These are phyloP conservation scores for Ogataea methanolica DNA, from an alignment of 805 yeast species.

Conservation along the genomic window DNA sequence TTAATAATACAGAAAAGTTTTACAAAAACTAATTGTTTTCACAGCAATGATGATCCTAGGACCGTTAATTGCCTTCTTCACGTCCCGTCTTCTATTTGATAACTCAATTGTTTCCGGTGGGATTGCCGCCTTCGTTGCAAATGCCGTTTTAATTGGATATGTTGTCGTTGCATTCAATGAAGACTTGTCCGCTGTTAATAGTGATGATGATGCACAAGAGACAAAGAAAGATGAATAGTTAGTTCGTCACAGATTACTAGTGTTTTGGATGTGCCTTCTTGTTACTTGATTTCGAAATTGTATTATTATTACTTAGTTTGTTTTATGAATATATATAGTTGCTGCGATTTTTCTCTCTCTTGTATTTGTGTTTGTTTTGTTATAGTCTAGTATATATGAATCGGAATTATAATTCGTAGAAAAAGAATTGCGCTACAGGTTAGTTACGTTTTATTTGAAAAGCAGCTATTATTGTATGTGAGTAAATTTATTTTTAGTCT, in stretches of 20 bases:
- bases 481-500: too few relatives aligned
- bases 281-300: too few relatives aligned
- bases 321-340: too few relatives aligned
- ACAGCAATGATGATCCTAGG: conserved; percentile 71
- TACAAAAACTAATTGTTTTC: conserved; percentile 65
- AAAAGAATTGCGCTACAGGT: too few relatives aligned
- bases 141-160: conserved; percentile 67
- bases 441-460: too few relatives aligned
- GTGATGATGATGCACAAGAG: conserved; percentile 25
- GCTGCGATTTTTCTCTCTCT: not conserved
- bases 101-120: conserved; percentile 74
- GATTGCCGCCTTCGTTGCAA: conserved; percentile 72
- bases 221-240: conserved; percentile 28
- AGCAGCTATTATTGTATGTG: too few relatives aligned
- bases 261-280: too few relatives aligned
- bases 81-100: conserved; percentile 24
- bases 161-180: conserved; percentile 73
- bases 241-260: too few relatives aligned
- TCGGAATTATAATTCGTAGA: too few relatives aligned
- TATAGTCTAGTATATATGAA: not conserved
- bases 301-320: too few relatives aligned
- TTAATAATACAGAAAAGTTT: conserved; percentile 43
- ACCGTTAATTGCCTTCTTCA: conserved; percentile 63
- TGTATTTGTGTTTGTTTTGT: not conserved
- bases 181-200: conserved; percentile 34